A percentile compares a stretch with the other conserved stretches of the same genome.
phyloP scores from a whole-genome alignment of 352 stramenopile species.

The Phytophthora quininea region DNA sequence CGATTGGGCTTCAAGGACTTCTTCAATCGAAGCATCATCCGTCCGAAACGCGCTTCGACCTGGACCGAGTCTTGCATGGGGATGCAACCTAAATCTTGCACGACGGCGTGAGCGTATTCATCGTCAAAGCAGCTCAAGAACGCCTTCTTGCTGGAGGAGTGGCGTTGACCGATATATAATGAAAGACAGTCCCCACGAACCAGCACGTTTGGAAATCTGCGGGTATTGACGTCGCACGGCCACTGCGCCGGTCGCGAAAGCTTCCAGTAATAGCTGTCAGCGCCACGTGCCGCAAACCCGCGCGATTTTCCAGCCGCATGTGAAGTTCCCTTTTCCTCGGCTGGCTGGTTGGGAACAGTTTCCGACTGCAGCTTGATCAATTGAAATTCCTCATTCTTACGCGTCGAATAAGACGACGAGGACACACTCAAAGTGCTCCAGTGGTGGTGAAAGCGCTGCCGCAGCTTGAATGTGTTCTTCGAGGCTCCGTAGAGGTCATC shows the following conservation, averaged over 20 bases:
- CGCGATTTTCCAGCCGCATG: not conserved
- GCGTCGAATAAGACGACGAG: not conserved
- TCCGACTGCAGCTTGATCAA: not conserved
- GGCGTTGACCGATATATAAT: not conserved
- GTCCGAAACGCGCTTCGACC: constrained; percentile 5
- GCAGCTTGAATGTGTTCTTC: not conserved
- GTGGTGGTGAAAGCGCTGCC: not conserved
- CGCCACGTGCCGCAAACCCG: not conserved
- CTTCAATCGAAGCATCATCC: not conserved
- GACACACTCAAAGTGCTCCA: not conserved
- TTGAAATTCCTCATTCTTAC: not conserved
- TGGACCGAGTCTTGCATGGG: not conserved
- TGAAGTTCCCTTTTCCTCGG: not conserved
- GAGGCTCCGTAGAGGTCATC: not conserved
- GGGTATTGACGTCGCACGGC: constrained; percentile 8
- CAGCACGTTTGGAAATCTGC: constrained; percentile 1
- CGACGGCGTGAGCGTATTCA: not conserved
- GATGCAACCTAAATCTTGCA: not conserved
- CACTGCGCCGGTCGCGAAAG: not conserved
- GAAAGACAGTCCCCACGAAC: constrained; percentile 4
- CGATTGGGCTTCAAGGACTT: too few species aligned
- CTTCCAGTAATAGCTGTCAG: constrained; percentile 1
- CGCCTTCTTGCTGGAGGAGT: not conserved
- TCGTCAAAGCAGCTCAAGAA: constrained; percentile 7
- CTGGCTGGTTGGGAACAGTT: not conserved